Conservation (phyloP, 345 rosid species). For the Camelina laxa region DNA sequence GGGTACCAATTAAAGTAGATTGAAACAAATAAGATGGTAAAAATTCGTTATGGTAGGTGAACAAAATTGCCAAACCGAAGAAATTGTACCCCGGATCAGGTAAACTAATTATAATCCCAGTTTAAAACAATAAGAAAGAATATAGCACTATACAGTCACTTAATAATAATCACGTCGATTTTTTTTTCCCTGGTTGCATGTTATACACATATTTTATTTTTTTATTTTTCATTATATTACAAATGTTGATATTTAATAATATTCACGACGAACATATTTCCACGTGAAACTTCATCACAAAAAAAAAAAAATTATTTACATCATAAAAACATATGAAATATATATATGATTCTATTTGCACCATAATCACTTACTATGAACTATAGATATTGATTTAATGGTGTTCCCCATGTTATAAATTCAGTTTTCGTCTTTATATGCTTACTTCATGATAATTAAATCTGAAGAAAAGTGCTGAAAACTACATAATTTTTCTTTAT, state of each 20-base stretch:
- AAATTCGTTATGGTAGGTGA: constrained; percentile 52
- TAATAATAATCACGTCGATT: background rate
- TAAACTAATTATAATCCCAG: constrained; percentile 8
- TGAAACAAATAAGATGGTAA: constrained; percentile 1
- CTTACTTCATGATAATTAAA: too few relatives aligned
- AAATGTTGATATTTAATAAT: background rate
- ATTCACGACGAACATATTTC: background rate
- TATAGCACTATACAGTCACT: background rate
- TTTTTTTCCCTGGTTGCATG: background rate
- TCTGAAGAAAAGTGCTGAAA: too few relatives aligned
- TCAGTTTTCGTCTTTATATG: too few relatives aligned
- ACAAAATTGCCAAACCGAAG: constrained; percentile 46
- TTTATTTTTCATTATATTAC: background rate
- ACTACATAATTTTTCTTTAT: too few relatives aligned
- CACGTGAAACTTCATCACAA: too few relatives aligned
- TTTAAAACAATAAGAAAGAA: background rate
- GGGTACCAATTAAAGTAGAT: constrained; percentile 9
- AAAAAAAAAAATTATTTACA: too few relatives aligned
- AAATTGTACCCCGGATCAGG: constrained; percentile 32
- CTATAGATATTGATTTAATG: background rate
- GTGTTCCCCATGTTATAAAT: too few relatives aligned
- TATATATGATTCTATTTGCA: background rate
- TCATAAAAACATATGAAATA: background rate
- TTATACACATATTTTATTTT: too few relatives aligned
- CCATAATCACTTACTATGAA: background rate